Conservation (phyloP, 305 asterid genomes). For the Solanum chacoense region DNA sequence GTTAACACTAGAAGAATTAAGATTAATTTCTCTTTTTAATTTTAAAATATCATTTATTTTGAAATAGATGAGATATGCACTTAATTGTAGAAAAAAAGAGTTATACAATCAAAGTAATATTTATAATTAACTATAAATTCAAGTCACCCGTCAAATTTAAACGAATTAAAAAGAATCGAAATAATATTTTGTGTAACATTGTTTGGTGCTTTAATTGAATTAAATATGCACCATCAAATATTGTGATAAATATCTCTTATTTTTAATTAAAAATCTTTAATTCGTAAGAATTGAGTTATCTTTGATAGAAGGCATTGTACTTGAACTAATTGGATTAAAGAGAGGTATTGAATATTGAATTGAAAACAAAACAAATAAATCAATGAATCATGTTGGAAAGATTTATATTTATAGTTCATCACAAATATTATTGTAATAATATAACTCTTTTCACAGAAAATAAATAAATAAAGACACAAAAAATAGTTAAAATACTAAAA, state of each 20-base stretch:
- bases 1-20: not conserved
- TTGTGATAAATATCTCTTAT: not conserved
- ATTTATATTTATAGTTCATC: not conserved
- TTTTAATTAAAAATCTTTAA: not conserved
- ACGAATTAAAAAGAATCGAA: not conserved
- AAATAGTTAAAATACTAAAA: too few relatives aligned
- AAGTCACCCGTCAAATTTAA: not conserved
- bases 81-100: not conserved
- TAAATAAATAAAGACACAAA: too few relatives aligned
- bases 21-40: not conserved
- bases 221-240: not conserved
- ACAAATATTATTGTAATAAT: not conserved
- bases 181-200: not conserved
- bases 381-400: not conserved
- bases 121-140: not conserved
- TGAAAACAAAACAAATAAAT: too few relatives aligned
- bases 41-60: not conserved
- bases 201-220: not conserved
- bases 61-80: rapidly evolving
- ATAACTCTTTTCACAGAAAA: too few relatives aligned
- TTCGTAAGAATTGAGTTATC: too few relatives aligned
- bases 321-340: not conserved
- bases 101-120: not conserved
- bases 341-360: too few relatives aligned
- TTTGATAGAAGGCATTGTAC: not conserved